phyloP scores from a whole-genome alignment of 2,329 filamentous ascomycete species.

The Trichoderma gracile region DNA sequence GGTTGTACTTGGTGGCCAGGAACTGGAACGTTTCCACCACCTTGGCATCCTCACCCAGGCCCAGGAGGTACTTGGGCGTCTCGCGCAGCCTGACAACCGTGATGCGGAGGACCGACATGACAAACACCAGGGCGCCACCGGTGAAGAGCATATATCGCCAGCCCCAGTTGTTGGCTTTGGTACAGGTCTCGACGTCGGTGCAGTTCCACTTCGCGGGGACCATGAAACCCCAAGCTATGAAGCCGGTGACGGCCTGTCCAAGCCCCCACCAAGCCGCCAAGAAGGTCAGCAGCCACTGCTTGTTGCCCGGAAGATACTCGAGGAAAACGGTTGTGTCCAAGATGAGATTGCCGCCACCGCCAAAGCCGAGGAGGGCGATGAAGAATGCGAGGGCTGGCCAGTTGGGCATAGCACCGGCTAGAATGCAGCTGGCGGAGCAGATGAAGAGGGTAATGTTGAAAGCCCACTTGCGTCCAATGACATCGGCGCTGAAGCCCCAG shows the following conservation, averaged over 20 bases:
- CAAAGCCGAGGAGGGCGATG: constrained; percentile 63
- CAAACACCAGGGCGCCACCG: constrained; percentile 47
- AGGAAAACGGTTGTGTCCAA: constrained; percentile 55
- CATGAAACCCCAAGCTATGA: constrained; percentile 49
- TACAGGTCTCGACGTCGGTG: constrained; percentile 47
- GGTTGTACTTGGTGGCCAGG: constrained; percentile 49
- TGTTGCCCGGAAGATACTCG: constrained; percentile 50
- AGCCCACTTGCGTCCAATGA: constrained; percentile 66
- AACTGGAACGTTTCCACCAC: constrained; percentile 51
- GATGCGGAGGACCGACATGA: constrained; percentile 48
- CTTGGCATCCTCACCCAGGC: constrained; percentile 49
- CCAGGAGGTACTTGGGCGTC: constrained; percentile 52
- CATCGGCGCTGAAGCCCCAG: constrained; percentile 67
- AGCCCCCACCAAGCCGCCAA: constrained; percentile 54
- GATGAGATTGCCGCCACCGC: constrained; percentile 54
- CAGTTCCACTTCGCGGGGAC: constrained; percentile 53
- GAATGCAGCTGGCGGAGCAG: constrained; percentile 56
- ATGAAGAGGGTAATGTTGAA: constrained; percentile 69
- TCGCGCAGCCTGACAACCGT: constrained; percentile 49
- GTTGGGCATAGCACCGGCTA: constrained; percentile 66
- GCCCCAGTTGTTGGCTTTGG: constrained; percentile 48
- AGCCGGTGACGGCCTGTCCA: constrained; percentile 50
- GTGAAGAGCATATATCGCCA: constrained; percentile 52
- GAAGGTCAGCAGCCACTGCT: constrained; percentile 51
- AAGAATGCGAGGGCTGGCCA: constrained; percentile 67